Conservation (phyloP, 2,329 filamentous ascomycete genomes). For the Epichloe baconii region DNA sequence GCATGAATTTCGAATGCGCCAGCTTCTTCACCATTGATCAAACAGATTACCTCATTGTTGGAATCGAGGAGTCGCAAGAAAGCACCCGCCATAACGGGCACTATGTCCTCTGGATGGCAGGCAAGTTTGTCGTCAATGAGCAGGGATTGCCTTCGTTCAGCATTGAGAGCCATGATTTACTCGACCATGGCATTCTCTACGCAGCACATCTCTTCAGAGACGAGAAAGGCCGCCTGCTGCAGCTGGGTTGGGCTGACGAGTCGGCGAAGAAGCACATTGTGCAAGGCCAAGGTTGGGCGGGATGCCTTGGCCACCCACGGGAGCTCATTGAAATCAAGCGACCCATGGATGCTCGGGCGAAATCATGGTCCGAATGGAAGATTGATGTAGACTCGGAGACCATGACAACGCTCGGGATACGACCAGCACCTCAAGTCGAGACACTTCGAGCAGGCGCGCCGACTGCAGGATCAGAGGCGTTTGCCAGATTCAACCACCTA, state of each 20-base stretch:
- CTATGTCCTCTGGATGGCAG: constrained; percentile 7
- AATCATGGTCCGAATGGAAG: constrained; percentile 5
- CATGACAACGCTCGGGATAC: constrained; percentile 8
- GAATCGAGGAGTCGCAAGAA: constrained; percentile 8
- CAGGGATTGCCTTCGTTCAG: constrained; percentile 4
- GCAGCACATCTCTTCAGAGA: constrained; percentile 13
- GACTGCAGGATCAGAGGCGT: neutral
- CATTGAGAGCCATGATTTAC: constrained; percentile 5
- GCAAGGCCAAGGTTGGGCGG: constrained; percentile 8
- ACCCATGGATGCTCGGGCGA: neutral
- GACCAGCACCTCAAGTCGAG: constrained; percentile 7
- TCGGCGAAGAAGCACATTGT: constrained; percentile 6
- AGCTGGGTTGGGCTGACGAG: constrained; percentile 11
- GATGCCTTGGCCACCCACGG: constrained; percentile 8
- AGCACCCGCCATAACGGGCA: constrained; percentile 7
- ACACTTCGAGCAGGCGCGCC: constrained; percentile 1
- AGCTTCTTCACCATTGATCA: constrained; percentile 7
- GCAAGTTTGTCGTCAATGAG: constrained; percentile 1
- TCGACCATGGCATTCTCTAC: constrained; percentile 13
- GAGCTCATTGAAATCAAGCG: constrained; percentile 6
- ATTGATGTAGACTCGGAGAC: constrained; percentile 4
- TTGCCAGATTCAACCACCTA: neutral
- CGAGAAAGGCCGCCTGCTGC: constrained; percentile 5
- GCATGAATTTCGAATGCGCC: constrained; percentile 14
- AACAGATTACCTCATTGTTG: constrained; percentile 8